Evolutionary conservation across 192 early-diverging fungal species (phyloP).

Genomic region (Coemansia aciculifera): DNA sequence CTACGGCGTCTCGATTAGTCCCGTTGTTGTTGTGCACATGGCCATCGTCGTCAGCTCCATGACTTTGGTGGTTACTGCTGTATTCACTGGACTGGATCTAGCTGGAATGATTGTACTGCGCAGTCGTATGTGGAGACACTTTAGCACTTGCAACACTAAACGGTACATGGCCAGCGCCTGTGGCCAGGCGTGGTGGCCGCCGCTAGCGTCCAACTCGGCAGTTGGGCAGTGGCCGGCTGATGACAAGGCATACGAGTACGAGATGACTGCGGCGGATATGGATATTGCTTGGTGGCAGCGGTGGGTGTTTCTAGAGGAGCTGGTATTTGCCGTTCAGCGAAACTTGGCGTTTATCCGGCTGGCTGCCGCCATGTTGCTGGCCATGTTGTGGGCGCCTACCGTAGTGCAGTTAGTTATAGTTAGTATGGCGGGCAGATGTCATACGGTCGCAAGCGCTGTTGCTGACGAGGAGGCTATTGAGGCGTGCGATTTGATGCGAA

Average conservation of each 20-base stretch:
- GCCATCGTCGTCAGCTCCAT: slow-evolving; percentile 13
- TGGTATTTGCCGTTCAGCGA: slow-evolving; percentile 29
- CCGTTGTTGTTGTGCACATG: slow-evolving; percentile 10
- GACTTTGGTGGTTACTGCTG: slow-evolving; percentile 10
- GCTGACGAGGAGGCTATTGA: slow-evolving; percentile 7
- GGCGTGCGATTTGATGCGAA: slow-evolving; percentile 34
- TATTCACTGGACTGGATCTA: slow-evolving; percentile 40
- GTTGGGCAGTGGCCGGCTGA: neutral
- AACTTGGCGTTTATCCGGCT: slow-evolving; percentile 42
- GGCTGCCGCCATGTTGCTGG: slow-evolving; percentile 15
- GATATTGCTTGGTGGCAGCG: slow-evolving; percentile 35
- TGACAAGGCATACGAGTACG: slow-evolving; percentile 16
- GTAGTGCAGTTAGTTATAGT: slow-evolving; percentile 34
- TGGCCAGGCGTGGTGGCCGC: slow-evolving; percentile 22
- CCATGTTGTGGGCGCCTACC: slow-evolving; percentile 27
- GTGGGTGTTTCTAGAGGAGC: slow-evolving; percentile 35
- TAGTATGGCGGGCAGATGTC: slow-evolving; percentile 35
- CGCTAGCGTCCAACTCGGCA: neutral
- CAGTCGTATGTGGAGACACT: slow-evolving; percentile 42
- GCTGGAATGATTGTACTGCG: slow-evolving; percentile 42
- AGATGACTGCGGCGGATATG: neutral
- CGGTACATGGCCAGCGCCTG: neutral
- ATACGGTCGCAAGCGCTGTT: slow-evolving; percentile 12
- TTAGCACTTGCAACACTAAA: slow-evolving; percentile 13
- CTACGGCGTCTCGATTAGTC: slow-evolving; percentile 6